These are phyloP conservation scores for Plectosphaerella plurivora DNA, from an alignment of 2,329 filamentous ascomycete genomes.

Conservation along the genomic window DNA sequence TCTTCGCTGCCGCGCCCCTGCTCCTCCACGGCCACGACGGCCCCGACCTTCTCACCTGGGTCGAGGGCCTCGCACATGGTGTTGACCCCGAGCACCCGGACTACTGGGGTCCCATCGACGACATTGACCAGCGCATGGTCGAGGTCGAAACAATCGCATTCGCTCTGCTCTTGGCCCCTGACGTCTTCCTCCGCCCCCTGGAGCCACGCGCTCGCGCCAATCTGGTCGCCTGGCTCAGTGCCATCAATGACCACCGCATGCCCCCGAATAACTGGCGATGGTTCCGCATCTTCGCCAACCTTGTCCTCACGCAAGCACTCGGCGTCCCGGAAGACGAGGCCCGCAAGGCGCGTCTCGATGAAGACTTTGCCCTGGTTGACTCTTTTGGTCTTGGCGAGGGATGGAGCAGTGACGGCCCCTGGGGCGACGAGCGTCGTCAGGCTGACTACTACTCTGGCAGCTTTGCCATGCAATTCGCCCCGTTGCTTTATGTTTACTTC, in stretches of 20 bases:
- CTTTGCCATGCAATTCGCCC: slow-evolving; percentile 40
- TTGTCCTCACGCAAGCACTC: slow-evolving; percentile 30
- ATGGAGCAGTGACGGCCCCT: slow-evolving; percentile 36
- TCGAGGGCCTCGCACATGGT: background rate
- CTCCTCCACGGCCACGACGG: slow-evolving; percentile 17
- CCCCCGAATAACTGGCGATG: slow-evolving; percentile 39
- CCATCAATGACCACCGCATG: slow-evolving; percentile 32
- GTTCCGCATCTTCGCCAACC: slow-evolving; percentile 38
- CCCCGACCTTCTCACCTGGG: background rate
- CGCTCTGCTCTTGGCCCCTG: background rate
- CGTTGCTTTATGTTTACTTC: slow-evolving; percentile 39
- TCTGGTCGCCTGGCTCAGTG: slow-evolving; percentile 57
- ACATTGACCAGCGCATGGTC: slow-evolving; percentile 6
- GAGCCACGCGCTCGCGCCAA: slow-evolving; percentile 61
- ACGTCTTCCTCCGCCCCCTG: background rate
- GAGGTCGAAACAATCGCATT: slow-evolving; percentile 5
- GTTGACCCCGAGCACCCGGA: slow-evolving; percentile 1
- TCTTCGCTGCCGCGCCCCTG: slow-evolving; percentile 14
- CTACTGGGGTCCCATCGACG: slow-evolving; percentile 3
- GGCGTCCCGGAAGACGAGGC: slow-evolving; percentile 62
- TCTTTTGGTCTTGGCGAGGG: slow-evolving; percentile 32
- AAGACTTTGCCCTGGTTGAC: slow-evolving; percentile 32
- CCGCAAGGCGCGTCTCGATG: slow-evolving; percentile 48
- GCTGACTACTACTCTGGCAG: slow-evolving; percentile 42
- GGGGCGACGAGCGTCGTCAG: slow-evolving; percentile 62